Evolutionary conservation across 73 alveolate species (phyloP).

Genomic region (Halteria grandinella): DNA sequence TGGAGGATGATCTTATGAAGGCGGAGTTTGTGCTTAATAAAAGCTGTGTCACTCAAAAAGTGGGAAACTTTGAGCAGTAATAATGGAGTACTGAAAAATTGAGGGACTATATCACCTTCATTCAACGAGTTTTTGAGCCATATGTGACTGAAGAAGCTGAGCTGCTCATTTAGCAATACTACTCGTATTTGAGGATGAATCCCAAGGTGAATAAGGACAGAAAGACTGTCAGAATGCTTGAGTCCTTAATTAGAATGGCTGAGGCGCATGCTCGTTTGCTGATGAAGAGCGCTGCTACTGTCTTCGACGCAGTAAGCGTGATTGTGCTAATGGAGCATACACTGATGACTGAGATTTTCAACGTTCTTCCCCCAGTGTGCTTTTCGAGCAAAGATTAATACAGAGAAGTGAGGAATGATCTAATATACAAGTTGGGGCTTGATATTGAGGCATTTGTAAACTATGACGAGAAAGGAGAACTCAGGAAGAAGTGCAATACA

Average conservation of each 20-base stretch:
- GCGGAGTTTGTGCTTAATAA: slow-evolving; percentile 64
- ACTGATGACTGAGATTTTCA: slow-evolving; percentile 7
- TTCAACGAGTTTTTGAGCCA: slow-evolving; percentile 70
- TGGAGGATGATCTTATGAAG: slow-evolving; percentile 69
- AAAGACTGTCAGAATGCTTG: slow-evolving; percentile 78
- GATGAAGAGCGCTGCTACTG: slow-evolving; percentile 66
- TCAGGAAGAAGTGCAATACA: slow-evolving; percentile 2
- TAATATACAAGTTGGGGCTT: slow-evolving; percentile 1
- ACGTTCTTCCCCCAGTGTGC: slow-evolving; percentile 3
- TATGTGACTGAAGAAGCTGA: slow-evolving; percentile 72
- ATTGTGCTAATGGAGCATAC: slow-evolving; percentile 75
- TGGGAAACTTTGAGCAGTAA: background rate
- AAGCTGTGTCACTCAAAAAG: slow-evolving; percentile 9
- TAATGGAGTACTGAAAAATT: slow-evolving; percentile 57
- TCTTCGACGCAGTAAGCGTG: slow-evolving; percentile 78
- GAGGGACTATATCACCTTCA: slow-evolving; percentile 63
- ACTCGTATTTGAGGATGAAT: slow-evolving; percentile 50
- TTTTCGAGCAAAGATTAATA: background rate
- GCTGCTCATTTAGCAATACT: slow-evolving; percentile 63
- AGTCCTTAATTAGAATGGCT: slow-evolving; percentile 77
- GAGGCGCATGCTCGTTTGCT: slow-evolving; percentile 88
- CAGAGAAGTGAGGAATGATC: background rate
- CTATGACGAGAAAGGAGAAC: background rate
- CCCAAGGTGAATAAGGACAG: slow-evolving; percentile 62
- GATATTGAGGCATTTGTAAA: background rate